A percentile compares a stretch with the other conserved stretches of the same genome.
Conservation (phyloP, 1,284 basidiomycete genomes). For the Papiliotrema flavescens region DNA sequence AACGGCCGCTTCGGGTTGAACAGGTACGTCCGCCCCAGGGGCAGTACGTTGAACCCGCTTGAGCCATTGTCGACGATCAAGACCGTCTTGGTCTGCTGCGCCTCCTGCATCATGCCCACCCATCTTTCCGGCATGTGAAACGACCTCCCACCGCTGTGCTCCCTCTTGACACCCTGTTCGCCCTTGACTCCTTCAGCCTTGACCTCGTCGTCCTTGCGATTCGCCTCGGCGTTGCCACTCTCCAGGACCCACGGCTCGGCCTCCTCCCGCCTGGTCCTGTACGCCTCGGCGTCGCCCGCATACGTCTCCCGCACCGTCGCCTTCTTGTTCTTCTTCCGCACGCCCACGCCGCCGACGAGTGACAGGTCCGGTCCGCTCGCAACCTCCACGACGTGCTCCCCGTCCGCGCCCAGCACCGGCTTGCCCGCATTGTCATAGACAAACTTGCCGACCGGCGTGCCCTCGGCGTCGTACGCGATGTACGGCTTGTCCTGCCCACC, state of each 20-base stretch:
- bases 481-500: constrained; percentile 25
- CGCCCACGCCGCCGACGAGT: constrained; percentile 32
- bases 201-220: constrained; percentile 2
- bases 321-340: constrained; percentile 14
- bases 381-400: constrained; percentile 31
- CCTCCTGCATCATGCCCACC: constrained; percentile 40
- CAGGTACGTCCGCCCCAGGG: constrained; percentile 38
- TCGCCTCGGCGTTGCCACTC: constrained; percentile 24
- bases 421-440: constrained; percentile 39
- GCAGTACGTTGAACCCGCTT: constrained; percentile 37
- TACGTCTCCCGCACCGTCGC: constrained; percentile 40
- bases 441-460: constrained; percentile 37
- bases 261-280: constrained; percentile 41
- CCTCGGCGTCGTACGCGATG: constrained; percentile 32
- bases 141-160: background rate
- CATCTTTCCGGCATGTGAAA: constrained; percentile 33
- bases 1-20: constrained; percentile 44
- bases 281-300: constrained; percentile 40
- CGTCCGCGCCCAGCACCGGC: constrained; percentile 36
- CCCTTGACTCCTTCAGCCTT: background rate
- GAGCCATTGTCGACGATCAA: constrained; percentile 39
- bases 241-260: constrained; percentile 44
- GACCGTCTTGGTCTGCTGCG: constrained; percentile 29
- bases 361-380: constrained; percentile 35
- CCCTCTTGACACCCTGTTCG: background rate